Evolutionary conservation across 1,284 basidiomycete species (phyloP).

Genomic region (Ganoderma leucocontextum): DNA sequence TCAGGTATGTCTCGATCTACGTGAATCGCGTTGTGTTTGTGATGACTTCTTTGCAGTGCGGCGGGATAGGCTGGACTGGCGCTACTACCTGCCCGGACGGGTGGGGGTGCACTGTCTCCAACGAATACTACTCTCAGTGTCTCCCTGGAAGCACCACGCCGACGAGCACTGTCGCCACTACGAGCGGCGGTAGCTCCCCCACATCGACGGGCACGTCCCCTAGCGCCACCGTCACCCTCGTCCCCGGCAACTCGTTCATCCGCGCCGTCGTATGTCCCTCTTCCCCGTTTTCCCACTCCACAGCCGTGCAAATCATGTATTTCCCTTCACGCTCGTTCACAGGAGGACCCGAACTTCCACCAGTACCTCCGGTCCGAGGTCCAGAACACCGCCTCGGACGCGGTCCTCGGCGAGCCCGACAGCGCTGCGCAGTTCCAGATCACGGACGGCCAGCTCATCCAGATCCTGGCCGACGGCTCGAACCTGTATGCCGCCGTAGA

Average conservation of each 20-base stretch:
- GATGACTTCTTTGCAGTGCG: constrained; percentile 29
- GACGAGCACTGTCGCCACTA: constrained; percentile 34
- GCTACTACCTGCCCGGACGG: constrained; percentile 56
- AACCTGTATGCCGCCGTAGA: constrained; percentile 60
- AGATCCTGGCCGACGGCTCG: constrained; percentile 49
- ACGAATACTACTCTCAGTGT: constrained; percentile 61
- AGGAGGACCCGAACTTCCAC: constrained; percentile 73
- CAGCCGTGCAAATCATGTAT: neutral
- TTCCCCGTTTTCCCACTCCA: neutral
- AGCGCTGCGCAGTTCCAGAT: constrained; percentile 66
- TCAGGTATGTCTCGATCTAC: constrained; percentile 30
- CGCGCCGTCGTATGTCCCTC: constrained; percentile 60
- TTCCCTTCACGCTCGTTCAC: neutral
- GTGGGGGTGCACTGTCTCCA: constrained; percentile 55
- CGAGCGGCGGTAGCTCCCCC: constrained; percentile 33
- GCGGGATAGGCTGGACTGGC: constrained; percentile 54
- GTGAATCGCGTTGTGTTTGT: neutral
- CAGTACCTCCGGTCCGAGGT: constrained; percentile 66
- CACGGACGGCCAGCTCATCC: constrained; percentile 60
- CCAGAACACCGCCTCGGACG: constrained; percentile 52
- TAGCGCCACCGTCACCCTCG: constrained; percentile 54
- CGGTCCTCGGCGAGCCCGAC: constrained; percentile 58
- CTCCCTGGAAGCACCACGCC: constrained; percentile 50
- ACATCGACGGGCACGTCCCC: constrained; percentile 46
- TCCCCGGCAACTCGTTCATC: constrained; percentile 63